A percentile compares a stretch with the other conserved stretches of the same genome.
Evolutionary conservation across 1,139 yeast species (phyloP).

Genomic region (Yamadazyma membranifaciens): DNA sequence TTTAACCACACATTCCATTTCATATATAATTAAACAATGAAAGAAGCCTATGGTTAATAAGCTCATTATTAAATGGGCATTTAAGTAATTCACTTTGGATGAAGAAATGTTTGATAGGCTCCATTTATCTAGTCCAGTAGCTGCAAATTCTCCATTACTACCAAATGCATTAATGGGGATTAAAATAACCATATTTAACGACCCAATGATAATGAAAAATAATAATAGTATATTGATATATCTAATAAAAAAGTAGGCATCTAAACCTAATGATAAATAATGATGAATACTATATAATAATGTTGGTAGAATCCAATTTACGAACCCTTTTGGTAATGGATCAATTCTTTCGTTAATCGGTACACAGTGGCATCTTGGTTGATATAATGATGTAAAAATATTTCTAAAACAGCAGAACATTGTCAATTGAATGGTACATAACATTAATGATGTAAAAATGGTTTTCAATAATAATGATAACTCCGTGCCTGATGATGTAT

Average conservation of each 20-base stretch:
- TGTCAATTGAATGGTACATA: conserved; percentile 51
- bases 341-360: conserved; percentile 38
- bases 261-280: conserved; percentile 55
- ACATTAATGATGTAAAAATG: conserved; percentile 47
- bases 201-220: conserved; percentile 49
- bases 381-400: conserved; percentile 50
- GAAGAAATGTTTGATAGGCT: conserved; percentile 63
- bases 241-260: conserved; percentile 61
- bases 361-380: conserved; percentile 50
- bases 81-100: conserved; percentile 41
- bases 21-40: conserved; percentile 51
- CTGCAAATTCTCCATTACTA: conserved; percentile 24
- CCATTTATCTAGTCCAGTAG: conserved; percentile 54
- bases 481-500: conserved; percentile 40
- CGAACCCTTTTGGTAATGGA: conserved; percentile 37
- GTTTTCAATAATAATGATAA: conserved; percentile 44
- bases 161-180: conserved; percentile 59
- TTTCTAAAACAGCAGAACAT: conserved; percentile 53
- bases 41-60: conserved; percentile 51
- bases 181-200: conserved; percentile 51
- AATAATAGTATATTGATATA: conserved; percentile 47
- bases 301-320: conserved; percentile 50
- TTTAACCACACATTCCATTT: conserved; percentile 45
- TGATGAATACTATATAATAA: conserved; percentile 36
- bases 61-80: conserved; percentile 56